Percentiles rank a stretch among this genome's conserved stretches.
Conservation (phyloP, 2,329 filamentous ascomycete genomes). For the Knufia petricola region DNA sequence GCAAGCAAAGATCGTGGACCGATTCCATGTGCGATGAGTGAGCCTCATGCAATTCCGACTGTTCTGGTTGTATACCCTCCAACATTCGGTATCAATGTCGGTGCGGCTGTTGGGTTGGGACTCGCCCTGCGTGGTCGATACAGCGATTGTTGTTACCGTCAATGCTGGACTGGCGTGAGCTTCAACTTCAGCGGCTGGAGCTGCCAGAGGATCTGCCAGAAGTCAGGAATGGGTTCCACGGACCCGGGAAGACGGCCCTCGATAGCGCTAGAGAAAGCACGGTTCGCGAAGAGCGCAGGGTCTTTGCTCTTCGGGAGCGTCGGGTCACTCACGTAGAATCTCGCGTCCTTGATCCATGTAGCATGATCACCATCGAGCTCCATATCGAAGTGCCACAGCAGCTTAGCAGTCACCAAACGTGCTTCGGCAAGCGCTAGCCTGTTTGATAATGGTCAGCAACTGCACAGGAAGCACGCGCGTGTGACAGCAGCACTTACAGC, state of each 20-base stretch:
- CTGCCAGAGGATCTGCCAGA: conserved; percentile 11
- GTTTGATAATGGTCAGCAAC: neutral
- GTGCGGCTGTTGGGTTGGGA: too few species aligned
- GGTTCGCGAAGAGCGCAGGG: too few species aligned
- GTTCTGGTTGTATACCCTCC: too few species aligned
- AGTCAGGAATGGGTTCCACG: neutral
- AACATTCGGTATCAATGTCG: too few species aligned
- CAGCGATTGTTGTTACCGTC: too few species aligned
- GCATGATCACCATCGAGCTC: conserved; percentile 15
- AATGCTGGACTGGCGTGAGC: conserved; percentile 9
- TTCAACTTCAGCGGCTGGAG: conserved; percentile 13
- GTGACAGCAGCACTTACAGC: conserved; percentile 13
- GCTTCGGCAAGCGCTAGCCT: conserved; percentile 25
- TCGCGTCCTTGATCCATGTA: conserved; percentile 13
- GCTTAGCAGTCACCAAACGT: conserved; percentile 21
- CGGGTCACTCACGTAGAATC: conserved; percentile 12
- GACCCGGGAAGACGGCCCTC: neutral
- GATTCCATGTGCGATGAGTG: too few species aligned
- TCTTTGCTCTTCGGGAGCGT: too few species aligned
- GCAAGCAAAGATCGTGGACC: too few species aligned
- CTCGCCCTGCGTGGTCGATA: too few species aligned
- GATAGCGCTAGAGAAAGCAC: too few species aligned
- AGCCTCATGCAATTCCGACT: too few species aligned
- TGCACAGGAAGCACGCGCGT: too few species aligned
- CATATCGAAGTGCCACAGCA: conserved; percentile 24